A percentile compares a stretch with the other conserved stretches of the same genome.
Evolutionary conservation across 2,329 filamentous ascomycete genomes (phyloP).

Genomic region (Calonectria fujianensis): DNA sequence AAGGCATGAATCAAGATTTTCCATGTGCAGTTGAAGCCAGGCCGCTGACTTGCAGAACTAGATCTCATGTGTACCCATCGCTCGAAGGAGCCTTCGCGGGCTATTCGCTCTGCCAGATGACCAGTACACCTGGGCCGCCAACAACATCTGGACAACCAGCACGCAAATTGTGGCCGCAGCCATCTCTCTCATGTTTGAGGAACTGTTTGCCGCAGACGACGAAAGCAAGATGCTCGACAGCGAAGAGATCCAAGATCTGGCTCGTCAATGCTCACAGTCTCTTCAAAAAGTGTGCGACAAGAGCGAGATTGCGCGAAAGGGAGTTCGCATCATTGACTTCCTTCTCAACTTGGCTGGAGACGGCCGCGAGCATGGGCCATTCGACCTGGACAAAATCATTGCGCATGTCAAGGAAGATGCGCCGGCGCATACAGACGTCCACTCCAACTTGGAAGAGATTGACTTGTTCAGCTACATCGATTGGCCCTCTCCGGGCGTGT

Average conservation of each 20-base stretch:
- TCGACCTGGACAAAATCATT: constrained; percentile 6
- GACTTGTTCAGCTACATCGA: constrained; percentile 13
- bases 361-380: background rate
- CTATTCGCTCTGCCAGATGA: background rate
- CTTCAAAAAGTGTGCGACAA: background rate
- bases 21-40: accelerated
- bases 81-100: background rate
- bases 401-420: constrained; percentile 6
- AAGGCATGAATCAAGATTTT: constrained; percentile 1
- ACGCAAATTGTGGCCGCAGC: background rate
- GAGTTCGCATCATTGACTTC: constrained; percentile 14
- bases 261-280: background rate
- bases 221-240: constrained; percentile 18
- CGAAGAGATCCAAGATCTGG: background rate
- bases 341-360: background rate
- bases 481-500: constrained; percentile 5
- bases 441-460: constrained; percentile 8
- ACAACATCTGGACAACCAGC: constrained; percentile 9
- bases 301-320: constrained; percentile 15
- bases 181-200: constrained; percentile 17
- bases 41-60: background rate
- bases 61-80: constrained; percentile 7
- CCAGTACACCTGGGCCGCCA: background rate
- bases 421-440: constrained; percentile 1
- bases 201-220: background rate